These are phyloP conservation scores for Lodderomyces margitis DNA, from an alignment of 1,139 yeast species.

Conservation along the genomic window DNA sequence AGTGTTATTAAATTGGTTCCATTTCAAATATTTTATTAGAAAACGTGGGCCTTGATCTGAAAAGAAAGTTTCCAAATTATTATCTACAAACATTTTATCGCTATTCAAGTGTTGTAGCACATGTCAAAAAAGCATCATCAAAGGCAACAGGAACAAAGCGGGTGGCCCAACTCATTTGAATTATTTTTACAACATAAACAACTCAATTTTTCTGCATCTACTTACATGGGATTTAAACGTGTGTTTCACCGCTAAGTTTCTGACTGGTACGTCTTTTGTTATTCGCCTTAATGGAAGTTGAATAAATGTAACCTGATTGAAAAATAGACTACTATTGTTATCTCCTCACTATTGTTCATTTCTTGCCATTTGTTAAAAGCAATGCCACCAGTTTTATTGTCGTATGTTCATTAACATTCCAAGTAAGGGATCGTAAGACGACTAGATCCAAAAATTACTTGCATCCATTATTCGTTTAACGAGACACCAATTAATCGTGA, in stretches of 20 bases:
- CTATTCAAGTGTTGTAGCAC: neutral
- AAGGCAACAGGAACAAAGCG: neutral
- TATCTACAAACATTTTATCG: too few species aligned
- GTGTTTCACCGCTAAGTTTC: too few species aligned
- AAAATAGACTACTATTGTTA: neutral
- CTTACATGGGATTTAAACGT: neutral
- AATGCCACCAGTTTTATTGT: too few species aligned
- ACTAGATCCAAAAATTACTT: neutral
- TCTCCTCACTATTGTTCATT: neutral
- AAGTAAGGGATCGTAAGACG: neutral
- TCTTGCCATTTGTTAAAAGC: neutral
- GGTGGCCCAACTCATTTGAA: too few species aligned
- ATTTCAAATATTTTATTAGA: neutral
- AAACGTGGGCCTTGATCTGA: constrained; percentile 1
- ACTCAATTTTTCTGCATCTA: too few species aligned
- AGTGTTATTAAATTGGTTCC: too few species aligned
- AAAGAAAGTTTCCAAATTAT: too few species aligned
- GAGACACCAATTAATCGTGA: too few species aligned
- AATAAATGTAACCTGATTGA: constrained; percentile 1
- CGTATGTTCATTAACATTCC: too few species aligned
- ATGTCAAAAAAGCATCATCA: neutral
- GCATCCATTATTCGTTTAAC: too few species aligned
- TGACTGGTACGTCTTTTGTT: too few species aligned
- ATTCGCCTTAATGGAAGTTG: neutral
- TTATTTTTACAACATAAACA: too few species aligned